Percentiles rank a stretch among this genome's conserved stretches.
phyloP scores from a whole-genome alignment of 768 basidiomycete genomes.

The Rhodotorula diobovata region DNA sequence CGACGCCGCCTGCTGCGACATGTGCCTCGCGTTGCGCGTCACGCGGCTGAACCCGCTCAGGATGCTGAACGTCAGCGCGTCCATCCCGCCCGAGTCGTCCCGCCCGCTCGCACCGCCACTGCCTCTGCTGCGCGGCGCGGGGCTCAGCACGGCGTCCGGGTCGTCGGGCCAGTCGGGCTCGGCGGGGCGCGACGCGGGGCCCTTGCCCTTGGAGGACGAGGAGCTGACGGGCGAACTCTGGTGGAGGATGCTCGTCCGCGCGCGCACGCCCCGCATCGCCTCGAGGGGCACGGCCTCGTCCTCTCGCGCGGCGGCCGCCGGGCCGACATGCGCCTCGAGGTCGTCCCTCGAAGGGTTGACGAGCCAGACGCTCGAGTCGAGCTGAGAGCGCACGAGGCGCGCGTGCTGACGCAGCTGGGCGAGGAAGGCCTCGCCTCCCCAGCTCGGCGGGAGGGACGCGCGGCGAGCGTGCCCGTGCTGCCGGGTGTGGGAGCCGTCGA shows the following conservation, averaged over 20 bases:
- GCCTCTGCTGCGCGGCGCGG: too few species aligned
- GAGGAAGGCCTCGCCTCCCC: constrained; percentile 52
- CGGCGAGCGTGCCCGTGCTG: not conserved
- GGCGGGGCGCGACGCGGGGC: not conserved
- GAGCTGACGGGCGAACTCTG: constrained; percentile 57
- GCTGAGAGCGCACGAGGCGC: constrained; percentile 73
- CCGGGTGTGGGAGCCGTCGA: constrained; percentile 40
- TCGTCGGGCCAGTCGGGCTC: constrained; percentile 32
- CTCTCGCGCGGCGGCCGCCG: constrained; percentile 52
- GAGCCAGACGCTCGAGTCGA: constrained; percentile 80
- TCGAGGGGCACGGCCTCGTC: constrained; percentile 42
- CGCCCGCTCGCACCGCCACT: not conserved
- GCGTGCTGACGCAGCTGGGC: constrained; percentile 79
- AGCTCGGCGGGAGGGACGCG: constrained; percentile 48
- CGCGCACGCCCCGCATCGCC: constrained; percentile 16
- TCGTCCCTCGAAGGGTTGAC: constrained; percentile 90
- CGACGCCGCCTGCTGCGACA: constrained; percentile 87
- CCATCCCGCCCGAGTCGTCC: constrained; percentile 31
- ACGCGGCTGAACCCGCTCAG: constrained; percentile 93
- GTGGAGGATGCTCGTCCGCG: constrained; percentile 68
- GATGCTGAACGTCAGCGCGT: constrained; percentile 50
- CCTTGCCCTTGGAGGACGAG: not conserved
- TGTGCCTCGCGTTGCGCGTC: constrained; percentile 52
- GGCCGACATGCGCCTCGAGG: constrained; percentile 75
- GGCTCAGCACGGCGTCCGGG: constrained; percentile 6